phyloP scores from a whole-genome alignment of 164 flowering plant species.

The Paratinospora sagittata region DNA sequence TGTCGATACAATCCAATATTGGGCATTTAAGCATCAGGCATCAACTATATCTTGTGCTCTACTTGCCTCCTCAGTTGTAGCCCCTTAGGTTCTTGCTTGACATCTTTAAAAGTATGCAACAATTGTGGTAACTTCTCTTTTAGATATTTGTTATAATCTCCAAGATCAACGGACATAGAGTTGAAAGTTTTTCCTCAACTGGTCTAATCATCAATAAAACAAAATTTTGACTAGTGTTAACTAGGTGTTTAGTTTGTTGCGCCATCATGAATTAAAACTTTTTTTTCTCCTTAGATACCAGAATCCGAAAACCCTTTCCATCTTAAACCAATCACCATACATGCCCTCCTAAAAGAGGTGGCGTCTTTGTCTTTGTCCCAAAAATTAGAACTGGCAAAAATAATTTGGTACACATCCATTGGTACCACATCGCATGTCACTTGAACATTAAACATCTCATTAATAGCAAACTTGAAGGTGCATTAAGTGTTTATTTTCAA shows the following conservation, averaged over 20 bases:
- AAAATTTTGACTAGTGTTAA: background rate
- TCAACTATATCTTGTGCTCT: background rate
- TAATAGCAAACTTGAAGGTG: too few species aligned
- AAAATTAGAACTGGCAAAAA: background rate
- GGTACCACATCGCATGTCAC: background rate
- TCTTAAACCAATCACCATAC: background rate
- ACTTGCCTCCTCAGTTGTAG: background rate
- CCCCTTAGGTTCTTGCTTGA: conserved; percentile 1
- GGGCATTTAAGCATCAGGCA: background rate
- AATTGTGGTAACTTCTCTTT: background rate
- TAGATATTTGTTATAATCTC: background rate
- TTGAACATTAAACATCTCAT: too few species aligned
- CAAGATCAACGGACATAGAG: background rate
- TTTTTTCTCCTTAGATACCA: background rate
- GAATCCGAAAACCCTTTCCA: background rate
- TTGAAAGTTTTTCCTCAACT: background rate
- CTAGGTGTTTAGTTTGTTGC: background rate
- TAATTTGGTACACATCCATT: too few species aligned
- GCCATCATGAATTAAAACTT: background rate
- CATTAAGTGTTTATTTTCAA: too few species aligned
- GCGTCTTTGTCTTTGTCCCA: too few species aligned
- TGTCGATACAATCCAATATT: background rate
- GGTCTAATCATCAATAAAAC: background rate
- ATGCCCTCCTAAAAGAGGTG: background rate
- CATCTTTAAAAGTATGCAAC: background rate